These are phyloP conservation scores for Calonectria hongkongensis DNA, from an alignment of 2,329 filamentous ascomycete genomes.

Conservation along the genomic window DNA sequence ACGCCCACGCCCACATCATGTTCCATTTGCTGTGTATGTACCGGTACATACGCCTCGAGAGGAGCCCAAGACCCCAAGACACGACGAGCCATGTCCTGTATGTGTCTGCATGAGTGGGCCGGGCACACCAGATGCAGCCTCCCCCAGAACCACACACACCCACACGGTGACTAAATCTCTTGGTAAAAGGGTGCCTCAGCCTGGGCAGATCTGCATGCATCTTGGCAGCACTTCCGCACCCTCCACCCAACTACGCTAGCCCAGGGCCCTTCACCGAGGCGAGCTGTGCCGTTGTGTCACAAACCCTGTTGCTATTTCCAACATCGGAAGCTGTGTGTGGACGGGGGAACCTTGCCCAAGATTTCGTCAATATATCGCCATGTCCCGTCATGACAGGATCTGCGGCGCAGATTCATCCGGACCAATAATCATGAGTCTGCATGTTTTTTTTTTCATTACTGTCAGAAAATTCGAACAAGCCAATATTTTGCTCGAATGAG, in stretches of 20 bases:
- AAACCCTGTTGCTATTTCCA: slow-evolving; percentile 26
- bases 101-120: slow-evolving; percentile 1
- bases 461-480: too few relatives aligned
- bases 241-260: slow-evolving; percentile 33
- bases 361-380: slow-evolving; percentile 44
- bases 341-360: slow-evolving; percentile 21
- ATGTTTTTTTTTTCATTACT: neutral
- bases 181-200: slow-evolving; percentile 30
- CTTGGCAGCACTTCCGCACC: slow-evolving; percentile 41
- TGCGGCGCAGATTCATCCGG: slow-evolving; percentile 22
- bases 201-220: slow-evolving; percentile 45
- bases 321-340: slow-evolving; percentile 14
- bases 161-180: slow-evolving; percentile 43
- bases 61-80: neutral
- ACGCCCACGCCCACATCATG: neutral
- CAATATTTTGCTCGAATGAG: neutral
- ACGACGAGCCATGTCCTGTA: too few relatives aligned
- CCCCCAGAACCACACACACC: slow-evolving; percentile 41
- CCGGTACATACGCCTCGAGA: neutral
- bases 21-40: neutral
- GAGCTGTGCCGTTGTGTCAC: slow-evolving; percentile 34
- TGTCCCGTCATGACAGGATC: slow-evolving; percentile 46
- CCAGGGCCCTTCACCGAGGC: slow-evolving; percentile 37
- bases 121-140: slow-evolving; percentile 45
- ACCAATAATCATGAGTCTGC: neutral